Base-by-base conservation (phyloP, 2,329 filamentous ascomycete species). In the Tolypocladium amazonense region DNA sequence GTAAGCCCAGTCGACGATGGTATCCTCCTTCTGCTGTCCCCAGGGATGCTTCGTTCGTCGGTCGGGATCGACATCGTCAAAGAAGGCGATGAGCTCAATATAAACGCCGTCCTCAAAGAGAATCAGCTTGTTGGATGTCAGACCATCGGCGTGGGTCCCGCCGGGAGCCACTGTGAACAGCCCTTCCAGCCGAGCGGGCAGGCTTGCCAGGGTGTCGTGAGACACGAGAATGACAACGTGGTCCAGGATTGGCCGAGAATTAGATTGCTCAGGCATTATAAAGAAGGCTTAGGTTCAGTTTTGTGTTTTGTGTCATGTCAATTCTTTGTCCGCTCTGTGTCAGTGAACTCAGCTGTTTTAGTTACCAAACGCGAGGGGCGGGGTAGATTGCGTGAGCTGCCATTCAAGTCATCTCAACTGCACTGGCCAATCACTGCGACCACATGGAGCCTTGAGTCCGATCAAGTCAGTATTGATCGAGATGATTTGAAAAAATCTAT, bases 141-240 rank as follows among this genome's bases (percentile, higher is more conserved):
- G 75, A 18, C 80, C 80, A 62, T 85, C 85, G 11, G 83, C 80
- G 65, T 88, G 86, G 20, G 73, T 75, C 41, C 86, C 86, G 58
- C 87, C 86, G 2, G 81, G 76, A 38, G 80, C 78, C 58, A 88
- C 72, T 56, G 77, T 81, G 72, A 89, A 86, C 56, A 79, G 73
- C 7, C 78, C 68, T 2, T 76, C 75, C 41, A 88, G 71, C 72
- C 76, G 81, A 1, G 70, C 20, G 6, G 83, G 84, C 3, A 82
- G 75, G 23, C 73, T 65, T 3, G 70, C 64, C 5, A 85, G 72
- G 27, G 77, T 75, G 3, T 71, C 62, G 62, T 81, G 75, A 0
- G 86, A 81, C 4, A 88, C 72, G 2, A 88, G 78, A 58, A 89
- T 76, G 62, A 88, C 81, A 59, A 88, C 78, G 67, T 89, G 86